A percentile compares a stretch with the other conserved stretches of the same genome.
Conservation (phyloP, 2,329 filamentous ascomycete species). For the Fonsecaea monophora region DNA sequence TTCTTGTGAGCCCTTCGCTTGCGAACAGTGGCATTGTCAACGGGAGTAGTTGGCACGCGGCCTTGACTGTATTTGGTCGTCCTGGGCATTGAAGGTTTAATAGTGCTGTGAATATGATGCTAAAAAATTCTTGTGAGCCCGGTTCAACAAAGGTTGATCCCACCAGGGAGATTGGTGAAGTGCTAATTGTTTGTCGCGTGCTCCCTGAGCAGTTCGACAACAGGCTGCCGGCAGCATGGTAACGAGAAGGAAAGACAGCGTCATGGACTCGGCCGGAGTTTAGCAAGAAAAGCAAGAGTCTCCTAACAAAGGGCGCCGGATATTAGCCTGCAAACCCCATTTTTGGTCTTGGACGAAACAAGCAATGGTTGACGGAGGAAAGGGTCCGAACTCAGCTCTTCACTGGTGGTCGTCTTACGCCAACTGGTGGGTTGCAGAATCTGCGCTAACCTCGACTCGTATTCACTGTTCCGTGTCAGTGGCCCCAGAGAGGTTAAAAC, state of each 20-base stretch:
- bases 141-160: neutral
- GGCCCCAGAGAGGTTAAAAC: neutral
- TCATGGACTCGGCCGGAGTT: conserved; percentile 19
- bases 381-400: neutral
- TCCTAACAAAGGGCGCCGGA: no score
- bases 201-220: neutral
- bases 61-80: conserved; percentile 3
- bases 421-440: neutral
- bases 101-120: neutral
- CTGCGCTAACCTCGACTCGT: conserved; percentile 18
- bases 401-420: neutral
- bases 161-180: neutral
- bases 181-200: neutral
- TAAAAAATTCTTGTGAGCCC: neutral
- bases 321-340: neutral
- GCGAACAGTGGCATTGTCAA: conserved; percentile 6
- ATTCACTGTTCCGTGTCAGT: neutral
- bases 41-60: neutral
- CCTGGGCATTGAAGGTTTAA: conserved; percentile 2
- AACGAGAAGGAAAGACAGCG: neutral
- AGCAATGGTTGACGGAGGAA: neutral
- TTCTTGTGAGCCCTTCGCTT: conserved; percentile 42
- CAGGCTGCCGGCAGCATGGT: neutral
- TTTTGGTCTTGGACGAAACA: neutral
- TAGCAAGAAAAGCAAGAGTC: neutral